Percentiles rank a stretch among this genome's conserved stretches.
phyloP scores from a whole-genome alignment of 768 basidiomycete species.

The Naematelia encephala region DNA sequence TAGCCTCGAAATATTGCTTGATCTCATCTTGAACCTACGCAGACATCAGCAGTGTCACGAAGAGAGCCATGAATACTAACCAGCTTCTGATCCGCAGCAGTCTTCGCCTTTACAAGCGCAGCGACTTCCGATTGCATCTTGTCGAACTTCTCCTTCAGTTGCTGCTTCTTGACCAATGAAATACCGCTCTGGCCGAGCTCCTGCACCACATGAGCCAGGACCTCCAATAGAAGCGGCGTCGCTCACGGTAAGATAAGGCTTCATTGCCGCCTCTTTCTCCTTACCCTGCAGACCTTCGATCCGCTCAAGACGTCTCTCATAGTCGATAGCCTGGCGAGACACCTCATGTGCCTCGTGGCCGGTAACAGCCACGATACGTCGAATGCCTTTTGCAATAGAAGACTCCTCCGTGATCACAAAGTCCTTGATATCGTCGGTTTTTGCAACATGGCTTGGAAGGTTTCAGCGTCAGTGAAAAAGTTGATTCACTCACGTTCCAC shows the following conservation, averaged over 20 bases:
- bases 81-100: conserved; percentile 70
- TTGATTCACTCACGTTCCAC: conserved; percentile 76
- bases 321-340: conserved; percentile 62
- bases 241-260: conserved; percentile 58
- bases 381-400: conserved; percentile 96
- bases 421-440: conserved; percentile 95
- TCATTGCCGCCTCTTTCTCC: conserved; percentile 83
- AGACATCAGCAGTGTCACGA: not conserved
- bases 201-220: conserved; percentile 52
- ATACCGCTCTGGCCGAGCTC: conserved; percentile 87
- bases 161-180: conserved; percentile 74
- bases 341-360: conserved; percentile 88
- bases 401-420: conserved; percentile 93
- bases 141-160: conserved; percentile 70
- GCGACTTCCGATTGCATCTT: conserved; percentile 75
- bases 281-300: conserved; percentile 64
- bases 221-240: not conserved
- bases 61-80: conserved; percentile 53
- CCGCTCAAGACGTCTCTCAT: conserved; percentile 63
- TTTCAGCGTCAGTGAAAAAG: not conserved
- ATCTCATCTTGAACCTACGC: conserved; percentile 67
- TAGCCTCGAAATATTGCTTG: conserved; percentile 70
- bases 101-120: conserved; percentile 77
- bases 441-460: conserved; percentile 75
- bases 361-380: conserved; percentile 89